A percentile compares a stretch with the other conserved stretches of the same genome.
Evolutionary conservation across 2,329 filamentous ascomycete genomes (phyloP).

Genomic region (Venturia effusa): DNA sequence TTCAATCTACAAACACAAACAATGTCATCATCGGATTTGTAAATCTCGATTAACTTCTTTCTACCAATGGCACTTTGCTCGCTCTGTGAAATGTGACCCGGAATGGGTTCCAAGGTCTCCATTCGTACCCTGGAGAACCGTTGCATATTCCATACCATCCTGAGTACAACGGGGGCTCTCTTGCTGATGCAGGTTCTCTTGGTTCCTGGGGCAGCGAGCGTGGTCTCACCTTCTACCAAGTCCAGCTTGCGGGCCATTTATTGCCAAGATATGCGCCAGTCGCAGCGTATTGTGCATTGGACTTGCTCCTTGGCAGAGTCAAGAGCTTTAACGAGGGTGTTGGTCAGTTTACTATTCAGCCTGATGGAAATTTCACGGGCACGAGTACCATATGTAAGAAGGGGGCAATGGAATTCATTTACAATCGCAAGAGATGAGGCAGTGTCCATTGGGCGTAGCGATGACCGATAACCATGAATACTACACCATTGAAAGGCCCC

Average conservation of each 20-base stretch:
- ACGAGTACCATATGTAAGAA: neutral
- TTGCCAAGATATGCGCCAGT: constrained; percentile 33
- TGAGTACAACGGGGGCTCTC: constrained; percentile 27
- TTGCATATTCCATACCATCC: constrained; percentile 36
- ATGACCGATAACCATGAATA: neutral
- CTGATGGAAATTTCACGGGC: neutral
- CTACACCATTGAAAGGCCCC: too few relatives aligned
- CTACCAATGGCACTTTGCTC: constrained; percentile 41
- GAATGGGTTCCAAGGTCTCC: constrained; percentile 38
- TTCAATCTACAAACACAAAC: constrained; percentile 41
- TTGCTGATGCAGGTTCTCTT: constrained; percentile 30
- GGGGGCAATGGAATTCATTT: neutral
- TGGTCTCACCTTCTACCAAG: constrained; percentile 35
- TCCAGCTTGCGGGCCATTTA: constrained; percentile 32
- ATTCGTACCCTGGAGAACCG: constrained; percentile 27
- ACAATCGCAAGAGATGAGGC: neutral
- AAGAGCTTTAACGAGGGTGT: neutral
- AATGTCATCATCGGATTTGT: constrained; percentile 40
- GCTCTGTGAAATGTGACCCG: constrained; percentile 45
- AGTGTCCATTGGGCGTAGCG: neutral
- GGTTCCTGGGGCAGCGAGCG: constrained; percentile 33
- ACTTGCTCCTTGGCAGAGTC: constrained; percentile 28
- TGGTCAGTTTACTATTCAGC: constrained; percentile 5
- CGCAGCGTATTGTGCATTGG: constrained; percentile 30
- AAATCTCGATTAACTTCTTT: constrained; percentile 38